These are phyloP conservation scores for Torrubiella hemipterigena DNA, from an alignment of 2,329 filamentous ascomycete species.

Conservation along the genomic window DNA sequence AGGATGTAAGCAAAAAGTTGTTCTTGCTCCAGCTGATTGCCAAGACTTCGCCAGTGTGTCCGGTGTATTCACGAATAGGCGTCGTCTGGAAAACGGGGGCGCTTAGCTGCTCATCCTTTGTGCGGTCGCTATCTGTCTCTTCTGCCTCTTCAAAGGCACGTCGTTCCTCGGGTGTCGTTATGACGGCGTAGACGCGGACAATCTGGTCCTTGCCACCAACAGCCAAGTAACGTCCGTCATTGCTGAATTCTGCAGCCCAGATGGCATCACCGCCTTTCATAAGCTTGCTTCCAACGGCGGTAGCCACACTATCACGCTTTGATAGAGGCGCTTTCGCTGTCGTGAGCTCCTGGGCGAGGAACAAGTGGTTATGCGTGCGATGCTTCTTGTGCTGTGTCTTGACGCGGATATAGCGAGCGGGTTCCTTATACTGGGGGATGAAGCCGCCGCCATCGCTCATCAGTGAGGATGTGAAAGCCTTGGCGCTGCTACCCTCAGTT, in stretches of 20 bases:
- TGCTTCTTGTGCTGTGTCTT: slow-evolving; percentile 68
- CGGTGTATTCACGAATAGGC: slow-evolving; percentile 66
- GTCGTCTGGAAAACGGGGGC: slow-evolving; percentile 82
- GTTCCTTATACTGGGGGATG: slow-evolving; percentile 77
- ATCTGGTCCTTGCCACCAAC: slow-evolving; percentile 83
- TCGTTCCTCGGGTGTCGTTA: slow-evolving; percentile 72
- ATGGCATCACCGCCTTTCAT: slow-evolving; percentile 52
- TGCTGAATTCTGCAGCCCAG: slow-evolving; percentile 89
- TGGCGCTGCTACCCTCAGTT: slow-evolving; percentile 70
- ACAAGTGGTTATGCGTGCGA: slow-evolving; percentile 74
- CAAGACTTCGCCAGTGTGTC: slow-evolving; percentile 75
- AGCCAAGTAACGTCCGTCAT: slow-evolving; percentile 80
- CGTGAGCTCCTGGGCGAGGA: slow-evolving; percentile 78
- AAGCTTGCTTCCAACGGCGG: slow-evolving; percentile 27
- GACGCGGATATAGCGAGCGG: slow-evolving; percentile 83
- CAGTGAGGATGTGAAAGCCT: slow-evolving; percentile 69
- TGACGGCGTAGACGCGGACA: slow-evolving; percentile 79
- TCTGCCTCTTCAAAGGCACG: slow-evolving; percentile 49
- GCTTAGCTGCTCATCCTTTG: slow-evolving; percentile 52
- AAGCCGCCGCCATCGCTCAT: slow-evolving; percentile 58
- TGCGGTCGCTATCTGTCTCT: slow-evolving; percentile 17
- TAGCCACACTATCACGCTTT: slow-evolving; percentile 19
- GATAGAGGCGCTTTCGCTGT: slow-evolving; percentile 29
- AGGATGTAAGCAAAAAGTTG: slow-evolving; percentile 88
- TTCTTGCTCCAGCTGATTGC: slow-evolving; percentile 99